Conservation (phyloP, 768 basidiomycete species). For the Grammothele lineata region DNA sequence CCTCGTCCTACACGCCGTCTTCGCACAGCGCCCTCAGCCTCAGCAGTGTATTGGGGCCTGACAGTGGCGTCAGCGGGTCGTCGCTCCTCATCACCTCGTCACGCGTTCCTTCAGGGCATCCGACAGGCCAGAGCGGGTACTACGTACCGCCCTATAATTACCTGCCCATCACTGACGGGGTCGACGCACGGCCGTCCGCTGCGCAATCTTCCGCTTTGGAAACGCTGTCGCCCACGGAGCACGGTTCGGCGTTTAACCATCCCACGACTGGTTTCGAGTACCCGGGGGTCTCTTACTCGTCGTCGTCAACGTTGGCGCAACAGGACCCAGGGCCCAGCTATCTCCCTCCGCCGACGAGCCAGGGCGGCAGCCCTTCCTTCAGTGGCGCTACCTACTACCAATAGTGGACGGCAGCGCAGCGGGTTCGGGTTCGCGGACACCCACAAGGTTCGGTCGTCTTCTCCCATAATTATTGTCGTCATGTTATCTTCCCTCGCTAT, state of each 20-base stretch:
- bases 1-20: slow-evolving; percentile 9
- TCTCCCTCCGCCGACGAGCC: slow-evolving; percentile 8
- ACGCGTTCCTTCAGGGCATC: slow-evolving; percentile 9
- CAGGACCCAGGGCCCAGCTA: slow-evolving; percentile 8
- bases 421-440: slow-evolving; percentile 4
- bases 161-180: slow-evolving; percentile 11
- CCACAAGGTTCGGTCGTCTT: slow-evolving; percentile 8
- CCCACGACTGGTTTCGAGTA: slow-evolving; percentile 16
- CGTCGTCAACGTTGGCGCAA: slow-evolving; percentile 13
- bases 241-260: slow-evolving; percentile 13
- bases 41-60: slow-evolving; percentile 10
- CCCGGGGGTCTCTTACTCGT: slow-evolving; percentile 13
- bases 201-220: slow-evolving; percentile 11
- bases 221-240: slow-evolving; percentile 12
- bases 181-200: slow-evolving; percentile 12
- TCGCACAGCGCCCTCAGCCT: slow-evolving; percentile 12
- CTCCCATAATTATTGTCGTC: too few relatives aligned
- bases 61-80: slow-evolving; percentile 8
- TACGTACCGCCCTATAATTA: slow-evolving; percentile 17
- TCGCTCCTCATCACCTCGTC: slow-evolving; percentile 10
- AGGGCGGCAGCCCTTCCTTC: slow-evolving; percentile 14
- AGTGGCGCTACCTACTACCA: slow-evolving; percentile 13
- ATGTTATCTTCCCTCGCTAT: slow-evolving; percentile 8
- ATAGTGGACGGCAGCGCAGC: neutral
- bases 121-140: slow-evolving; percentile 13